Base-by-base conservation (phyloP, 176 grass and related monocot species). In the Eremochloa ophiuroides region DNA sequence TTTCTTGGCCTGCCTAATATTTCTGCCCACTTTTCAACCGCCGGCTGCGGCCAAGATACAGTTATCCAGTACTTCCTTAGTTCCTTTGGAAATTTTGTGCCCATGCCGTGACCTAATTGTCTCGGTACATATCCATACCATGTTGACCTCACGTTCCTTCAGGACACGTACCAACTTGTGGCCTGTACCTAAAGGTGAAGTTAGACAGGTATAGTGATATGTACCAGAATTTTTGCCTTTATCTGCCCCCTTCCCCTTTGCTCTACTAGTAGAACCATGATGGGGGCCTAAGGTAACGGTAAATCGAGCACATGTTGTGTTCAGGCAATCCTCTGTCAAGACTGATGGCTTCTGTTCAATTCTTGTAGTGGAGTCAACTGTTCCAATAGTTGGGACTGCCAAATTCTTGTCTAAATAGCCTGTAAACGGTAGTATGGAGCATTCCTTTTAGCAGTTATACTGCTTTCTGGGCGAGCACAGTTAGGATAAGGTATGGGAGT, bases 1-100 rank as follows among this genome's bases (percentile, higher is more conserved):
- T 74, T 84, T 85, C 82, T 17, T 76, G 9, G 29, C 10, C 78
- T 41, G 79, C 88, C 83, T 86, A 90, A 83, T 90, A 62, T 48
- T 74, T 77, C 48, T 67, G 0, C 67, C 42, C 18, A 30, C 22
- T 90, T 83, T 86, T 73, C 79, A 86, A 90, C 62, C 43, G 47
- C 68, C 22, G 25, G 40, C 60, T 35, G 20, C 67, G n/a, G 37
- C 79, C 67, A 71, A 76, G 20, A 81, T 89, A 65, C 82, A 89
- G 71, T 85, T 44, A 85, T 71, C 56, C 31, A 35, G 34, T 63
- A 3, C 13, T 11, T 27, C 18, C 70, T 85, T 76, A 69, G 3
- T 11, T 27, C 18, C 70, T 85, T 76, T 75, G 3, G 51, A 44
- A 75, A 55, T 42, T 5, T 34, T 35, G 60, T 60, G 47, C 76